Percentiles rank a stretch among this genome's conserved stretches.
These are phyloP conservation scores for Eutrema heterophyllum DNA, from an alignment of 345 rosid species.

Conservation along the genomic window DNA sequence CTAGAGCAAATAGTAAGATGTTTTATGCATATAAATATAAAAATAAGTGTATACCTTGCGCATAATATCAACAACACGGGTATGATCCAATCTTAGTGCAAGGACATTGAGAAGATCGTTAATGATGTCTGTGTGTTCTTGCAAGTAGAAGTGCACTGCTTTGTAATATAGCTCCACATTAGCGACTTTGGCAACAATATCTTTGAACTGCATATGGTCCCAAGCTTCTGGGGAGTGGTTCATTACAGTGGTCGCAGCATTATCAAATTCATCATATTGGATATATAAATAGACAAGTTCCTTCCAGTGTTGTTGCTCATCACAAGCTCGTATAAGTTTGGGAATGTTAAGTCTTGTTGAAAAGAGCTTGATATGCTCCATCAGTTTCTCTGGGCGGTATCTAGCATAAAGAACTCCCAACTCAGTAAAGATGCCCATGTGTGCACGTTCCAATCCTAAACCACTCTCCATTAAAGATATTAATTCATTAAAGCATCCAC, in stretches of 20 bases:
- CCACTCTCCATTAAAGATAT: constrained; percentile 99
- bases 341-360: constrained; percentile 98
- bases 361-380: constrained; percentile 98
- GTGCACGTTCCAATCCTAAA: constrained; percentile 93
- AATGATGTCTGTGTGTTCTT: constrained; percentile 96
- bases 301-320: constrained; percentile 98
- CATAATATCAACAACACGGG: constrained; percentile 98
- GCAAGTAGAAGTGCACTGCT: constrained; percentile 98
- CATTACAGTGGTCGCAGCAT: constrained; percentile 98
- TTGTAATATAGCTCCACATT: constrained; percentile 97
- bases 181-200: constrained; percentile 90
- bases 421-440: constrained; percentile 99
- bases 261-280: constrained; percentile 91
- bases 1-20: too few relatives aligned
- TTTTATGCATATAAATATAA: too few relatives aligned
- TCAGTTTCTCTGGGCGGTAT: constrained; percentile 93
- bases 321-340: constrained; percentile 95
- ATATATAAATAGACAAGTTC: constrained; percentile 91
- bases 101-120: constrained; percentile 95
- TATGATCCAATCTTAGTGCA: constrained; percentile 91
- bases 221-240: constrained; percentile 99
- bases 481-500: constrained; percentile 96
- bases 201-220: constrained; percentile 99
- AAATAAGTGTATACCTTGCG: constrained; percentile 54
- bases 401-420: constrained; percentile 97